A percentile compares a stretch with the other conserved stretches of the same genome.
These are phyloP conservation scores for Trametes gibbosa DNA, from an alignment of 768 basidiomycete species.

Conservation along the genomic window DNA sequence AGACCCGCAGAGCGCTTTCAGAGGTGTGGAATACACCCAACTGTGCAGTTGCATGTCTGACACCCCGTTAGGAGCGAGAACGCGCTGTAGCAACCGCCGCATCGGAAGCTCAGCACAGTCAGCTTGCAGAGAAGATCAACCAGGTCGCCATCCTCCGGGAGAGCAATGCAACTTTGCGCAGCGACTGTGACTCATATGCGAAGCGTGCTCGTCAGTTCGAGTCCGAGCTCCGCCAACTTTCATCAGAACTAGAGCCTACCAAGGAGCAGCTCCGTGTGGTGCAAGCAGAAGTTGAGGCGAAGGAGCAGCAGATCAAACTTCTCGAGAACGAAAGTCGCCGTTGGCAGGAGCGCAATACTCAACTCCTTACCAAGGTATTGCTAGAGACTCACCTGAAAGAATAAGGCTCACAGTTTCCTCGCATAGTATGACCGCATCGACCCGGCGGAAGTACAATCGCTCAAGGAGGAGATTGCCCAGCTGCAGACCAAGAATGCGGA, in stretches of 20 bases:
- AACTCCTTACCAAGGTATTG: constrained; percentile 74
- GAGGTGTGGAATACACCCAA: constrained; percentile 44
- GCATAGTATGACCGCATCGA: constrained; percentile 83
- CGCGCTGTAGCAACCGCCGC: constrained; percentile 67
- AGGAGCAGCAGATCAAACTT: constrained; percentile 60
- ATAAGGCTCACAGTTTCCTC: too few relatives aligned
- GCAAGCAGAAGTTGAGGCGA: constrained; percentile 73
- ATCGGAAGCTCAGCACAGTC: constrained; percentile 77
- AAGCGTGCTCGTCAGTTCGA: constrained; percentile 72
- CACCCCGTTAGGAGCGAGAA: constrained; percentile 65
- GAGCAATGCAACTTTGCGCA: constrained; percentile 81
- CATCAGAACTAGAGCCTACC: constrained; percentile 67
- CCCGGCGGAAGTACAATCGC: constrained; percentile 75
- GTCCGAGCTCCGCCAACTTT: constrained; percentile 52
- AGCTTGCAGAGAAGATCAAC: constrained; percentile 82
- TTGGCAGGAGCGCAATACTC: constrained; percentile 84
- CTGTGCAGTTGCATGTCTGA: too few relatives aligned
- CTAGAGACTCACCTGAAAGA: background rate
- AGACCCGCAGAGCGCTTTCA: constrained; percentile 64
- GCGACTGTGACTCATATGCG: constrained; percentile 68
- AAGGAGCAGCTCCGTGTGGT: constrained; percentile 66
- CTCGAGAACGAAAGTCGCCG: constrained; percentile 74
- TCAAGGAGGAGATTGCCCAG: constrained; percentile 68
- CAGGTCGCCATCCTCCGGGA: constrained; percentile 84
- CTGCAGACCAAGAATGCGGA: constrained; percentile 31